A percentile compares a stretch with the other conserved stretches of the same genome.
Conservation (phyloP, 306 rosid genomes). For the Cicer judaicum region DNA sequence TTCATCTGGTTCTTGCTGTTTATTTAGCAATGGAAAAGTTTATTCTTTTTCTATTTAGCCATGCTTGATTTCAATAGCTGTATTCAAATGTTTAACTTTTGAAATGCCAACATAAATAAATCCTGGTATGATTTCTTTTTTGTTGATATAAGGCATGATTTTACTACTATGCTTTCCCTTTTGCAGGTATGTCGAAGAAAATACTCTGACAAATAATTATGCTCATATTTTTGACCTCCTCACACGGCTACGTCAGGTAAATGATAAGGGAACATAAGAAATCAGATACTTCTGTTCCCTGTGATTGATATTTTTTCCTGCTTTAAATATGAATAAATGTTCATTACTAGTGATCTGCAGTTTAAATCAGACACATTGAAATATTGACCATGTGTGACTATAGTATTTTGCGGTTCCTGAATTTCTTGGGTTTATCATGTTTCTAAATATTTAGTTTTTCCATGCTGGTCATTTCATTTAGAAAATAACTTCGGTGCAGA, state of each 20-base stretch:
- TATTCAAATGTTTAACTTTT: slow-evolving; percentile 7
- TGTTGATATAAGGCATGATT: not conserved
- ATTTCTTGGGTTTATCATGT: not conserved
- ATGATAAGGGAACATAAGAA: slow-evolving; percentile 22
- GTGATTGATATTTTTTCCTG: not conserved
- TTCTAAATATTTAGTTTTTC: not conserved
- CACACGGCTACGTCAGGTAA: slow-evolving; percentile 89
- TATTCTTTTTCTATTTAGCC: not conserved
- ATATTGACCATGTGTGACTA: not conserved
- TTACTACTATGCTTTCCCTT: slow-evolving; percentile 42
- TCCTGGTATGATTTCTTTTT: not conserved
- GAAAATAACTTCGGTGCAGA: not conserved
- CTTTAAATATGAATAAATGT: slow-evolving; percentile 26
- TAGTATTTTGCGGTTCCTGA: slow-evolving; percentile 8
- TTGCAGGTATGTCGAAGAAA: slow-evolving; percentile 72
- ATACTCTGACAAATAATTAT: slow-evolving; percentile 74
- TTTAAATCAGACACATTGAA: slow-evolving; percentile 1
- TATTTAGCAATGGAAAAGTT: not conserved
- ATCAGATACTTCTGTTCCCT: not conserved
- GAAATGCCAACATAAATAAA: not conserved
- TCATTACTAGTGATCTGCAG: slow-evolving; percentile 1
- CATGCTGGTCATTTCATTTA: not conserved
- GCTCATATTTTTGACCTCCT: slow-evolving; percentile 97
- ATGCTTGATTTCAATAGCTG: not conserved
- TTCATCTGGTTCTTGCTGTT: slow-evolving; percentile 1